phyloP scores from a whole-genome alignment of 208 protist genomes.

The Wallacemonas sp. region DNA sequence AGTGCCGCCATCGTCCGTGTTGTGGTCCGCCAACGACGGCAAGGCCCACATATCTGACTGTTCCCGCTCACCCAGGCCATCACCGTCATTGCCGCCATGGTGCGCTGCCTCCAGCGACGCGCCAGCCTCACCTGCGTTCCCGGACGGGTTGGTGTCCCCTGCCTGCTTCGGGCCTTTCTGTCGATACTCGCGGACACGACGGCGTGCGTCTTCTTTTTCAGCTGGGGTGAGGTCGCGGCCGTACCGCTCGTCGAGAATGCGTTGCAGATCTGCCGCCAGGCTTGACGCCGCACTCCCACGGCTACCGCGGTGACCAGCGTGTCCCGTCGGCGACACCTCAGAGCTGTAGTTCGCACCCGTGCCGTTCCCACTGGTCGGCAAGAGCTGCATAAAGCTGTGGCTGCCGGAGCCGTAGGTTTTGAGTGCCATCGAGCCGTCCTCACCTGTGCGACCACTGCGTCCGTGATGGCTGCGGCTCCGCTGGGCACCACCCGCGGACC shows the following conservation, averaged over 20 bases:
- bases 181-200: conserved; percentile 30
- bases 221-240: conserved; percentile 32
- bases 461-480: background rate
- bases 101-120: too few relatives aligned
- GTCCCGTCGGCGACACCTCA: background rate
- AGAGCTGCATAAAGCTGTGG: conserved; percentile 5
- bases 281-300: background rate
- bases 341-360: background rate
- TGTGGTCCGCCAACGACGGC: background rate
- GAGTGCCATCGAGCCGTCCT: conserved; percentile 9
- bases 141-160: too few relatives aligned
- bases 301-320: background rate
- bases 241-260: conserved; percentile 37
- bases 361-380: background rate
- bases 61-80: too few relatives aligned
- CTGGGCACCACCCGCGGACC: background rate
- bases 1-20: too few relatives aligned
- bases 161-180: conserved; percentile 7
- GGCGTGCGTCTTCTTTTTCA: conserved; percentile 29
- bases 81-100: too few relatives aligned
- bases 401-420: conserved; percentile 8
- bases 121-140: too few relatives aligned
- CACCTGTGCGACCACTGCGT: background rate
- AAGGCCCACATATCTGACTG: too few relatives aligned
- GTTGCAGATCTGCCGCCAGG: conserved; percentile 14